Conservation (phyloP, 352 stramenopile genomes). For the Phytopythium mirpurense region DNA sequence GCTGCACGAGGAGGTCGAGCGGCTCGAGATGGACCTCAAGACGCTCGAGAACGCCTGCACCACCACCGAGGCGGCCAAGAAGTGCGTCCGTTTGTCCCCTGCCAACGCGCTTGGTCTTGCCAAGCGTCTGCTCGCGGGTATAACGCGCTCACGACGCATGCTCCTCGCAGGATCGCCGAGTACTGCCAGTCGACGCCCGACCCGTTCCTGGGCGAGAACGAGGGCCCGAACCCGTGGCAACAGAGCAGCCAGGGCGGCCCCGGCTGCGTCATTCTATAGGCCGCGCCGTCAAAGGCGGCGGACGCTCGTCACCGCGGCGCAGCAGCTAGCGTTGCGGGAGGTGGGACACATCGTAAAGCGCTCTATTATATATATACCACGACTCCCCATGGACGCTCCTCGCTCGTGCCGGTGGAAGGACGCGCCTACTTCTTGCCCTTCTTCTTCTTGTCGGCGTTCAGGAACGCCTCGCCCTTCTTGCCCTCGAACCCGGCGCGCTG, state of each 20-base stretch:
- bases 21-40: constrained; percentile 75
- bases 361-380: constrained; percentile 50
- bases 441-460: constrained; percentile 62
- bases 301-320: no score
- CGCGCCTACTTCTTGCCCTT: constrained; percentile 24
- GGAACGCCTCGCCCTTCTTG: constrained; percentile 71
- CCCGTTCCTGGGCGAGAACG: constrained; percentile 73
- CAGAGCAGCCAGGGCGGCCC: constrained; percentile 54
- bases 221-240: constrained; percentile 70
- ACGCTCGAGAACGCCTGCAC: constrained; percentile 72
- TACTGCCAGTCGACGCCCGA: constrained; percentile 72
- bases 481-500: constrained; percentile 75
- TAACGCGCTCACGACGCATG: no score
- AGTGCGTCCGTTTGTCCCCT: constrained; percentile 28
- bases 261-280: constrained; percentile 60
- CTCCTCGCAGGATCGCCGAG: constrained; percentile 43
- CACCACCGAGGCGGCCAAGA: constrained; percentile 74
- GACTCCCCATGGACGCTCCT: no score
- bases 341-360: constrained; percentile 8
- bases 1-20: constrained; percentile 71
- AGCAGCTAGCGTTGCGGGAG: no score
- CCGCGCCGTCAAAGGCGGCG: no score
- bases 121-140: no score
- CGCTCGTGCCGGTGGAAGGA: no score
- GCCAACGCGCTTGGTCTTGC: neutral